Evolutionary conservation across 2,329 filamentous ascomycete genomes (phyloP).

Genomic region (Alternaria consortialis): DNA sequence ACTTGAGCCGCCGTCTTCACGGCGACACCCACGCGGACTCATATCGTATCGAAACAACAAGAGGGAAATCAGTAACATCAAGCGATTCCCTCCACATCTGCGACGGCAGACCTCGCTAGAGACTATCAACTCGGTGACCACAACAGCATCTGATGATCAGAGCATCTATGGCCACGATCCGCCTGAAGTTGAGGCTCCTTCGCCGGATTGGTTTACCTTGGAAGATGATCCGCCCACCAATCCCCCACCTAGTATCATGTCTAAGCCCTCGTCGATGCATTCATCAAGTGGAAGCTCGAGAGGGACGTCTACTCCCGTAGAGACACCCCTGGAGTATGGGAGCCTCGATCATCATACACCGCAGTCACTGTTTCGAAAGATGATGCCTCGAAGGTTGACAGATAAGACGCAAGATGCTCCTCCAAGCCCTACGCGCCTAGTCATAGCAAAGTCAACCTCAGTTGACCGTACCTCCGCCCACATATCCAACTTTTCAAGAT

Average conservation of each 20-base stretch:
- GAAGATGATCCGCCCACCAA: constrained; percentile 17
- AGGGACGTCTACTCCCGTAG: constrained; percentile 19
- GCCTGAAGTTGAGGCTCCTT: constrained; percentile 25
- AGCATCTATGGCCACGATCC: constrained; percentile 26
- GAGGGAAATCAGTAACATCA: constrained; percentile 22
- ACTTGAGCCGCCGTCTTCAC: constrained; percentile 20
- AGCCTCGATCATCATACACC: constrained; percentile 26
- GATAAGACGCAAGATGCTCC: constrained; percentile 23
- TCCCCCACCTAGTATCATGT: constrained; percentile 20
- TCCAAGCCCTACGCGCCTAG: constrained; percentile 25
- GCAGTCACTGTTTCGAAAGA: constrained; percentile 33
- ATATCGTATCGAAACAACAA: constrained; percentile 33
- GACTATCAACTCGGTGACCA: constrained; percentile 45
- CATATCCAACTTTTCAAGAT: constrained; percentile 33
- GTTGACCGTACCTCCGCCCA: constrained; percentile 47
- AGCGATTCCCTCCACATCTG: constrained; percentile 32
- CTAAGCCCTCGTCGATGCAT: constrained; percentile 14
- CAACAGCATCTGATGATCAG: constrained; percentile 23
- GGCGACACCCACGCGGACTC: constrained; percentile 22
- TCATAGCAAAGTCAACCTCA: constrained; percentile 46
- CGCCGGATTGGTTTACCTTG: constrained; percentile 24
- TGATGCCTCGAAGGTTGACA: constrained; percentile 24
- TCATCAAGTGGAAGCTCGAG: constrained; percentile 23
- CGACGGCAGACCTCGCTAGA: constrained; percentile 41
- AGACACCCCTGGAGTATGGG: constrained; percentile 19